A percentile compares a stretch with the other conserved stretches of the same genome.
phyloP scores from a whole-genome alignment of 2,329 filamentous ascomycete species.

The Thyridium curvatum region DNA sequence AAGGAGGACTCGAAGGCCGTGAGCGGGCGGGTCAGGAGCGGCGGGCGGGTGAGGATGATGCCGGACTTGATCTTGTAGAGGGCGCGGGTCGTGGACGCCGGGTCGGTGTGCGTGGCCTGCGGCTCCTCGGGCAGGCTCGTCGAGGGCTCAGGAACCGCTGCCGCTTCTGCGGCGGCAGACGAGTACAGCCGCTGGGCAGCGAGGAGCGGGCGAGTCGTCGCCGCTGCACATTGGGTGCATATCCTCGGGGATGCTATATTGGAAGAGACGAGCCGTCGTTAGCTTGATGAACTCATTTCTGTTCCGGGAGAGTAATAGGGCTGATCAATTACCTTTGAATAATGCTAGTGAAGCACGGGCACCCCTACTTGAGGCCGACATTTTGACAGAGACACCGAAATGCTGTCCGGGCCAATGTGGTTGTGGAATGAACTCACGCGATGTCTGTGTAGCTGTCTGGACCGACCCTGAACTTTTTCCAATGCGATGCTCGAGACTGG shows the following conservation, averaged over 20 bases:
- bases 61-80: constrained; percentile 52
- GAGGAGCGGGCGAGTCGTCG: neutral
- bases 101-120: constrained; percentile 6
- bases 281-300: neutral
- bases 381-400: constrained; percentile 17
- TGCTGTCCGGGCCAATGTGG: no score
- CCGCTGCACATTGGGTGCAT: constrained; percentile 28
- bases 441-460: neutral
- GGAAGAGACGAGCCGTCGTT: constrained; percentile 14
- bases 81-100: constrained; percentile 9
- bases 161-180: constrained; percentile 17
- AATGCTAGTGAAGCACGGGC: constrained; percentile 40
- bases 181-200: constrained; percentile 24
- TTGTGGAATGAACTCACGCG: neutral
- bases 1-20: constrained; percentile 87
- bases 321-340: constrained; percentile 35
- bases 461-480: constrained; percentile 3
- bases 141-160: constrained; percentile 17
- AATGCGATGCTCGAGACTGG: no score
- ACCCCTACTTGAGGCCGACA: constrained; percentile 54
- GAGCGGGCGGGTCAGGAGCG: constrained; percentile 76
- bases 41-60: constrained; percentile 81
- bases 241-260: constrained; percentile 18
- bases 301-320: neutral
- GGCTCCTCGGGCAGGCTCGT: constrained; percentile 7